phyloP scores from a whole-genome alignment of 192 early-diverging fungal species.

The Jimgerdemannia lactiflua region DNA sequence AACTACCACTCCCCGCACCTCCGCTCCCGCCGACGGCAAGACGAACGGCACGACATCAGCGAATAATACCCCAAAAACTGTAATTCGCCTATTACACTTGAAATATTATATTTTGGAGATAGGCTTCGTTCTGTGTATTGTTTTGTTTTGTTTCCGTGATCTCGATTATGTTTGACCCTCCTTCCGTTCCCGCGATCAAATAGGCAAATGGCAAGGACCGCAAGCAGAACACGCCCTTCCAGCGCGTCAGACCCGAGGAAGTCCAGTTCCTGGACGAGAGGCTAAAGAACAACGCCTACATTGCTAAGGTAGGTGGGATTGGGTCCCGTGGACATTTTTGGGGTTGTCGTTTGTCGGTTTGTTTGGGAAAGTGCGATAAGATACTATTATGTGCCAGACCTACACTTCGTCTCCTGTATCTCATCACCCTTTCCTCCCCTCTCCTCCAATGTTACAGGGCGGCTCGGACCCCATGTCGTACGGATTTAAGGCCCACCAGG shows the following conservation, averaged over 20 bases:
- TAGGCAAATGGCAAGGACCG: background rate
- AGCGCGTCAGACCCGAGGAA: conserved; percentile 78
- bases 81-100: too few species aligned
- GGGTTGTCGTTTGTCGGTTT: too few species aligned
- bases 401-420: background rate
- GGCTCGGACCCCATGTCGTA: conserved; percentile 64
- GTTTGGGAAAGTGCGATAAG: too few species aligned
- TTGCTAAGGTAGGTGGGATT: conserved; percentile 38
- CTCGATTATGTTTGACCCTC: background rate
- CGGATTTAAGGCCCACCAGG: conserved; percentile 91
- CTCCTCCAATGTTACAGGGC: conserved; percentile 40
- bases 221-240: conserved; percentile 65
- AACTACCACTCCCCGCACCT: background rate
- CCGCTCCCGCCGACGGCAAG: background rate
- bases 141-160: background rate
- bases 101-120: background rate
- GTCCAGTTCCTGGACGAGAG: conserved; percentile 79
- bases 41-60: background rate
- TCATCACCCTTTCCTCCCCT: conserved; percentile 11
- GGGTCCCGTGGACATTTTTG: too few species aligned
- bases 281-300: conserved; percentile 84
- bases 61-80: background rate
- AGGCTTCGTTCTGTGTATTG: background rate
- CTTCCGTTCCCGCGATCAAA: background rate
- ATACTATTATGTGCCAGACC: too few species aligned